phyloP scores from a whole-genome alignment of 495 filamentous ascomycete genomes.

The Talaromyces borbonicus region DNA sequence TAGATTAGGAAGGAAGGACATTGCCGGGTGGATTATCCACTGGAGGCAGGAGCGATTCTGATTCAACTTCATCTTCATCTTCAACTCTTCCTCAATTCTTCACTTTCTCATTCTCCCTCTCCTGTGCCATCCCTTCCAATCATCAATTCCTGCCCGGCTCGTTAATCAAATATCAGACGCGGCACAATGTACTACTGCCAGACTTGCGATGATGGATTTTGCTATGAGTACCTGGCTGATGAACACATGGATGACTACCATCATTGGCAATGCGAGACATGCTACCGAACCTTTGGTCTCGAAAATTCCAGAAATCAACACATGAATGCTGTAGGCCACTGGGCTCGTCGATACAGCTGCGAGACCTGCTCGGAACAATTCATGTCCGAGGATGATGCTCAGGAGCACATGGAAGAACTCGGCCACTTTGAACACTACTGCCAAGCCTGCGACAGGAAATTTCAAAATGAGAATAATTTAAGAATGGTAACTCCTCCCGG shows the following conservation, averaged over 20 bases:
- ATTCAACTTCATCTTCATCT: too few relatives aligned
- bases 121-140: not conserved
- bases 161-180: too few relatives aligned
- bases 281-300: slow-evolving; percentile 17
- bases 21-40: too few relatives aligned
- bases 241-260: slow-evolving; percentile 19
- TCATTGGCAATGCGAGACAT: slow-evolving; percentile 35
- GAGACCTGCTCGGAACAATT: slow-evolving; percentile 27
- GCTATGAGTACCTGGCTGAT: slow-evolving; percentile 9
- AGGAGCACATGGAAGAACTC: slow-evolving; percentile 27
- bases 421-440: slow-evolving; percentile 33
- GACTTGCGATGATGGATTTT: slow-evolving; percentile 23
- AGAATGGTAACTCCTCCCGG: slow-evolving; percentile 21
- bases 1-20: too few relatives aligned
- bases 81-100: too few relatives aligned
- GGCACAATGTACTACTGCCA: slow-evolving; percentile 21
- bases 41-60: too few relatives aligned
- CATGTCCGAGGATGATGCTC: slow-evolving; percentile 11
- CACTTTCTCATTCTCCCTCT: not conserved
- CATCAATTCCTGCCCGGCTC: too few relatives aligned
- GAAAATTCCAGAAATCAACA: slow-evolving; percentile 22
- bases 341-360: slow-evolving; percentile 17
- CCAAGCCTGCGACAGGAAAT: slow-evolving; percentile 21
- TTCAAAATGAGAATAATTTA: slow-evolving; percentile 29
- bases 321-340: slow-evolving; percentile 27